These are phyloP conservation scores for Dillenia suffruticosa DNA, from an alignment of 164 flowering plant genomes.

Conservation along the genomic window DNA sequence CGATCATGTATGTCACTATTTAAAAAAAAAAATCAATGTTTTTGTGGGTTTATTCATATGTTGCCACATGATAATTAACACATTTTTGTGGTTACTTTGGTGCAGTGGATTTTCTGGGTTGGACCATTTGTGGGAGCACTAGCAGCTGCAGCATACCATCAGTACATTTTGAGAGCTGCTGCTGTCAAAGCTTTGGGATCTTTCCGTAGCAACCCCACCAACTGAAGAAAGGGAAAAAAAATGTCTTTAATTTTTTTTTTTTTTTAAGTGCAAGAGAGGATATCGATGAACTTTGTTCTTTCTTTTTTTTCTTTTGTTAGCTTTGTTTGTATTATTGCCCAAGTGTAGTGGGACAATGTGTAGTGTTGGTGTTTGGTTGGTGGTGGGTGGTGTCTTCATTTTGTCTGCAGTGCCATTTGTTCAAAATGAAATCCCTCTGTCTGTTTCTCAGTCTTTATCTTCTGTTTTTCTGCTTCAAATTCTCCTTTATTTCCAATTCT, in stretches of 20 bases:
- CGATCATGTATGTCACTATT: conserved; percentile 40
- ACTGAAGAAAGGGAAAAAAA: not conserved
- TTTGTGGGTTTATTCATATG: not conserved
- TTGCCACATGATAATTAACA: not conserved
- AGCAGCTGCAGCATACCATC: conserved; percentile 63
- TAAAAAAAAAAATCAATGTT: not conserved
- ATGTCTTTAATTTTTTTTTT: not conserved
- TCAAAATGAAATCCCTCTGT: too few species aligned
- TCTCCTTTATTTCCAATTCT: too few species aligned
- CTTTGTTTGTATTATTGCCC: too few species aligned
- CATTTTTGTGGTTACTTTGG: not conserved
- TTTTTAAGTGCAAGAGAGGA: too few species aligned
- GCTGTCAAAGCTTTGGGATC: conserved; percentile 64
- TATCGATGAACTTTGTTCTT: too few species aligned
- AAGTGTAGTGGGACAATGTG: too few species aligned
- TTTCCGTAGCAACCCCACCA: conserved; percentile 52
- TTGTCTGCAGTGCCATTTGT: too few species aligned
- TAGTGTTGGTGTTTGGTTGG: too few species aligned
- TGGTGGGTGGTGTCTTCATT: too few species aligned
- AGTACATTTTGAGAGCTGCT: conserved; percentile 59
- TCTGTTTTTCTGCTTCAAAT: too few species aligned
- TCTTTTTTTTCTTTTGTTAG: too few species aligned
- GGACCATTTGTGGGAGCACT: conserved; percentile 63
- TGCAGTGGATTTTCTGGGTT: conserved; percentile 78
- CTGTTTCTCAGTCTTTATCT: too few species aligned